These are phyloP conservation scores for Trametes versicolor DNA, from an alignment of 1,284 basidiomycete species.

Conservation along the genomic window DNA sequence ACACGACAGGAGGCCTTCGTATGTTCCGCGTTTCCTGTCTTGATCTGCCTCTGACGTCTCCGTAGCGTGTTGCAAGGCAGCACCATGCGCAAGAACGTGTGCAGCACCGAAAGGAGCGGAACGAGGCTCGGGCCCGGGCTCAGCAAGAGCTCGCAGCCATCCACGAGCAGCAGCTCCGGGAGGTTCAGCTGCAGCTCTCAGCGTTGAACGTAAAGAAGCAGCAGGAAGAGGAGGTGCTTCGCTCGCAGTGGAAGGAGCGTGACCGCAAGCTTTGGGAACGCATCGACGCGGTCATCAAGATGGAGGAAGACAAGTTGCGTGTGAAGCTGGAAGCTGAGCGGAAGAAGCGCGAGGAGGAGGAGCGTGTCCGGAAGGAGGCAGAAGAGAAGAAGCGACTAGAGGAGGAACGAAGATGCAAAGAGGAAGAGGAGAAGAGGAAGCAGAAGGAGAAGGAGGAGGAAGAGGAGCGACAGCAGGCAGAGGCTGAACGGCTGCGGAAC, in stretches of 20 bases:
- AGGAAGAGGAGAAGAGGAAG: constrained; percentile 42
- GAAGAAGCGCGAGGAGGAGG: constrained; percentile 44
- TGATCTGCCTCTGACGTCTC: not conserved
- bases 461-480: constrained; percentile 43
- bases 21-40: constrained; percentile 43
- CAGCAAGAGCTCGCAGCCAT: constrained; percentile 48
- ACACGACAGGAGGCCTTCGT: constrained; percentile 77
- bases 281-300: constrained; percentile 70
- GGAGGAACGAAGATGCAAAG: constrained; percentile 51
- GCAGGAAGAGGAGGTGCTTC: constrained; percentile 56
- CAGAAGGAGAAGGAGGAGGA: constrained; percentile 45
- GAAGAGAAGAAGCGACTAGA: constrained; percentile 49
- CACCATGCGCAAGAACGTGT: constrained; percentile 54
- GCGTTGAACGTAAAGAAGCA: constrained; percentile 55
- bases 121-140: constrained; percentile 49
- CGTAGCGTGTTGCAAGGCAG: constrained; percentile 67
- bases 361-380: constrained; percentile 47
- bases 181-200: constrained; percentile 57
- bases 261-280: constrained; percentile 63
- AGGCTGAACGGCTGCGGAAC: constrained; percentile 40
- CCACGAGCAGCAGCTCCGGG: constrained; percentile 58
- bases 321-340: constrained; percentile 50
- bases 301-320: constrained; percentile 48
- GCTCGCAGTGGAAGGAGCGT: constrained; percentile 59
- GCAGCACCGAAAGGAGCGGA: constrained; percentile 51